phyloP scores from a whole-genome alignment of 805 yeast genomes.

The Wickerhamiella dianesei region DNA sequence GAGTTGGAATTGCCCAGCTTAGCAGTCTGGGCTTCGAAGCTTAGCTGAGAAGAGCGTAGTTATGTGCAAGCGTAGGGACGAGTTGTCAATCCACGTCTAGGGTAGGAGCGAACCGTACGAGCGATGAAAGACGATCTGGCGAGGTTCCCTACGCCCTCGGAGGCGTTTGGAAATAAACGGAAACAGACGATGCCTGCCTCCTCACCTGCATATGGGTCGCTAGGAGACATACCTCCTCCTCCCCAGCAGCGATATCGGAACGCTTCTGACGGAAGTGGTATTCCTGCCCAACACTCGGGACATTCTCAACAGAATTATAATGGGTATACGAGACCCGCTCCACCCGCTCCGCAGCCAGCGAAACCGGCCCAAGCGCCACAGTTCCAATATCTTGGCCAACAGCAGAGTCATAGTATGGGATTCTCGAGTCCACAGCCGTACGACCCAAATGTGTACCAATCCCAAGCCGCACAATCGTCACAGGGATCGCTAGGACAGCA shows the following conservation, averaged over 20 bases:
- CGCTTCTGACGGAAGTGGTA: constrained; percentile 1
- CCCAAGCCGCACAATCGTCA: too few relatives aligned
- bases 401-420: not conserved
- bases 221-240: constrained; percentile 14
- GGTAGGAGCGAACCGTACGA: too few relatives aligned
- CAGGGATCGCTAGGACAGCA: not conserved
- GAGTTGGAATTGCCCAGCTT: too few relatives aligned
- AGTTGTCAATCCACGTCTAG: too few relatives aligned
- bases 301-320: not conserved
- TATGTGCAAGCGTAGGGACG: not conserved
- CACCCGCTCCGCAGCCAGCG: not conserved
- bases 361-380: not conserved
- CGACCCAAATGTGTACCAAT: constrained; percentile 1
- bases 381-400: not conserved
- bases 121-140: constrained; percentile 21
- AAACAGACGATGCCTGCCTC: constrained; percentile 7
- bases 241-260: constrained; percentile 15
- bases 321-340: not conserved
- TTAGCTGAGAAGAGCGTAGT: too few relatives aligned
- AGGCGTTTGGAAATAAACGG: constrained; percentile 18
- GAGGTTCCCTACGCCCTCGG: constrained; percentile 20
- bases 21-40: not conserved
- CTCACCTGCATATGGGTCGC: constrained; percentile 12
- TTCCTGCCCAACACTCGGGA: not conserved
- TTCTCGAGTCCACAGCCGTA: not conserved